Evolutionary conservation across 2,329 filamentous ascomycete genomes (phyloP).

Genomic region (Bipolaris bicolor): DNA sequence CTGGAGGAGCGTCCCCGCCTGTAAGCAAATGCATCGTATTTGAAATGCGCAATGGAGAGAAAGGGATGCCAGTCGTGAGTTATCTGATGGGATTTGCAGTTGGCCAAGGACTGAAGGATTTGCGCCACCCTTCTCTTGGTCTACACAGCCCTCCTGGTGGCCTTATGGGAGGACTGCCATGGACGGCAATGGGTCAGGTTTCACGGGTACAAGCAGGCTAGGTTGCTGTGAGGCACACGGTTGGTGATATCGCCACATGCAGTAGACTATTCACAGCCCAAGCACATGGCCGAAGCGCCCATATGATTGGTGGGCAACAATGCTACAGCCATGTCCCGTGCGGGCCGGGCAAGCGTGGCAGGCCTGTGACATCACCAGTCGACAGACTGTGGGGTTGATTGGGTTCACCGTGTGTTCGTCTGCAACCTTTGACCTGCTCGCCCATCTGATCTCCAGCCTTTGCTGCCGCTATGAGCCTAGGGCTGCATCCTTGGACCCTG

Average conservation of each 20-base stretch:
- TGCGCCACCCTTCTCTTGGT: not conserved
- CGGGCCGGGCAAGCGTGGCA: conserved; percentile 8
- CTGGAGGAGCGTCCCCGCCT: conserved; percentile 31
- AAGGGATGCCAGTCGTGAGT: not conserved
- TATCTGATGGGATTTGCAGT: not conserved
- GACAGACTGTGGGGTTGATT: not conserved
- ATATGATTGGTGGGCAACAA: conserved; percentile 6
- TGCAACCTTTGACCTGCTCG: not conserved
- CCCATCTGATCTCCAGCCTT: conserved; percentile 10
- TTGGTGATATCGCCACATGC: not conserved
- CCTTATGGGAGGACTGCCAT: not conserved
- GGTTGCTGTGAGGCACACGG: not conserved
- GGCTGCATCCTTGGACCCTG: conserved; percentile 2
- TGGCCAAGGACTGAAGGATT: not conserved
- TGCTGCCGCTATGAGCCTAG: conserved; percentile 11
- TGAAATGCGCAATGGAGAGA: not conserved
- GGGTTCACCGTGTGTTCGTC: too few relatives aligned
- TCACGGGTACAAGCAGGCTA: not conserved
- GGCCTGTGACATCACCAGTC: conserved; percentile 11
- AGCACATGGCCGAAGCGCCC: not conserved
- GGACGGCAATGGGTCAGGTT: not conserved
- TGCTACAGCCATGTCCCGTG: not conserved
- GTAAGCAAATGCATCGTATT: conserved; percentile 8
- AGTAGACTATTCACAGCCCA: conserved; percentile 3
- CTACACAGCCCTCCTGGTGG: not conserved